Percentiles rank a stretch among this genome's conserved stretches.
Conservation (phyloP, 352 stramenopile genomes). For the Pythium diclinum region DNA sequence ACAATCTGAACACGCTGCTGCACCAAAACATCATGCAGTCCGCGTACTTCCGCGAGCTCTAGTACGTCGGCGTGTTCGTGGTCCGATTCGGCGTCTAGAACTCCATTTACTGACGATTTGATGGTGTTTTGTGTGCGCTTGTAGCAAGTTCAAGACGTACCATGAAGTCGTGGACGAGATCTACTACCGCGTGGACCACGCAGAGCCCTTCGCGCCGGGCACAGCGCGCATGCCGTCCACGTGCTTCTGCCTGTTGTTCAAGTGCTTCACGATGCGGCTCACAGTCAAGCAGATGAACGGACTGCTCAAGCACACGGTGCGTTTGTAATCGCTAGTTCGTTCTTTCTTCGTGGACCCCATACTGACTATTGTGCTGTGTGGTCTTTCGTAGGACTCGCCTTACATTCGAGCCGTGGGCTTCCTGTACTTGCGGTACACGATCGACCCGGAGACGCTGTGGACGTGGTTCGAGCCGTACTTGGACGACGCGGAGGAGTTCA, state of each 20-base stretch:
- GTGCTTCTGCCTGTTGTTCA: conserved; percentile 96
- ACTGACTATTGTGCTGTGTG: not conserved
- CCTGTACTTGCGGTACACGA: conserved; percentile 97
- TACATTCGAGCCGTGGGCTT: conserved; percentile 97
- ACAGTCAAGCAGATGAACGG: conserved; percentile 96
- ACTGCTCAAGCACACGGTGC: conserved; percentile 88
- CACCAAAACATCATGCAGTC: conserved; percentile 94
- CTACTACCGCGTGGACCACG: conserved; percentile 85
- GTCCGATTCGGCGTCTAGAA: not conserved
- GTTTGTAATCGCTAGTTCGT: not conserved
- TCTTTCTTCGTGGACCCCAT: not conserved
- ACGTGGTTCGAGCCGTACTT: conserved; percentile 95
- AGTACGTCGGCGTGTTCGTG: conserved; percentile 33
- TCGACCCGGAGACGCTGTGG: conserved; percentile 92
- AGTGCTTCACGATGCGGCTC: conserved; percentile 95
- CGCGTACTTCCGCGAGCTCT: conserved; percentile 95
- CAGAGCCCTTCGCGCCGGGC: conserved; percentile 91
- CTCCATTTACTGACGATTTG: not conserved
- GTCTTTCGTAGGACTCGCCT: conserved; percentile 78
- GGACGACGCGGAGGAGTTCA: conserved; percentile 93
- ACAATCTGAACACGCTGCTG: conserved; percentile 96
- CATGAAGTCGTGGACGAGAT: conserved; percentile 96
- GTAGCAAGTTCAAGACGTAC: conserved; percentile 91
- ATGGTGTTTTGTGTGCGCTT: not conserved
- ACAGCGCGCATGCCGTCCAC: conserved; percentile 90